Base-by-base conservation (phyloP, 2,329 filamentous ascomycete genomes). In the Coleophoma crateriformis region DNA sequence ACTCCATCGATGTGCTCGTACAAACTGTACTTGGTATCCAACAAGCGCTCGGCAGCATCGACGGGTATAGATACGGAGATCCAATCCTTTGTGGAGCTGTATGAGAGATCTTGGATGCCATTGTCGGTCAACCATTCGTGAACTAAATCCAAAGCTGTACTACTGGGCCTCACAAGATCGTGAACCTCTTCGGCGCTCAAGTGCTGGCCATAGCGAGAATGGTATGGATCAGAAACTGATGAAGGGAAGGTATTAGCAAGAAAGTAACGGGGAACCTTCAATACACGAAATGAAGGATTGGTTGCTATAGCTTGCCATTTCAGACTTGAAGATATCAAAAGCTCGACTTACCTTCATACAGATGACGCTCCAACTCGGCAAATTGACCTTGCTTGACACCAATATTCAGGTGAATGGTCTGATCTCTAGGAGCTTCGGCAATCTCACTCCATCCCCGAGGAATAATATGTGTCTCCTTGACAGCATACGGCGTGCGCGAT, bases 361-460 rank as follows among this genome's bases (percentile, higher is more conserved):
- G 67, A 56, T 81, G 77, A 52, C 71, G 69, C 61, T 82, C 77
- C 17, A 83, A 66, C 54, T 76, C 73, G 15, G 71, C 70, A 50
- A 81, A 79, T 40, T 75, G 74, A 50, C 71, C 69, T 61, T 83
- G 79, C 68, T 76, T 81, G 52, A 84, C 61, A 32, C 75, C 79
- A 58, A 83, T 82, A 45, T 79, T 74, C 43, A 84, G 64, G 34
- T 78, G 66, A 52, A 83, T 72, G 33, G 70, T 65, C 52, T 77
- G 71, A 15, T 69, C 64, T 41, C 71, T 68, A 37, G 75, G 69
- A 3, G 78, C 74, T 33, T 70, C 65, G 37, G 69, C 70, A 43
- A 74, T 60, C 51, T 68, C 68, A 8, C 64, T 69, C 79, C 79
- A 84, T 48, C 66, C 67, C 32, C 65, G 63, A 7, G 80, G 79